phyloP scores from a whole-genome alignment of 345 rosid species.

The rapeseed (Brassica napus) region Da-Ae NC_063448.1:24442001-24442500 shows the following conservation, averaged over 20 bases:
- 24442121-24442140: conserved; percentile 55
- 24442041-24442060: conserved; percentile 70
- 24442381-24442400: conserved; percentile 94
- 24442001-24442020: neutral
- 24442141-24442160: conserved; percentile 10
- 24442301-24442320: neutral
- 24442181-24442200: conserved; percentile 3
- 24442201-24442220: conserved; percentile 94
- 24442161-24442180: neutral
- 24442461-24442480: neutral
- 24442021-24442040: conserved; percentile 61
- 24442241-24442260: conserved; percentile 91
- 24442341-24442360: conserved; percentile 61
- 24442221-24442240: conserved; percentile 94
- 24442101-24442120: conserved; percentile 96
- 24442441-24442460: conserved; percentile 2
- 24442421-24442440: conserved; percentile 36
- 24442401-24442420: conserved; percentile 93
- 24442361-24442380: conserved; percentile 93
- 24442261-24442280: conserved; percentile 97
- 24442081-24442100: conserved; percentile 98
- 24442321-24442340: conserved; percentile 1
- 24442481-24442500: neutral
- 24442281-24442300: conserved; percentile 61
- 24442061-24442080: conserved; percentile 77